Base-by-base conservation (phyloP, 306 rosid genomes). In the Potentilla sterilis region DNA sequence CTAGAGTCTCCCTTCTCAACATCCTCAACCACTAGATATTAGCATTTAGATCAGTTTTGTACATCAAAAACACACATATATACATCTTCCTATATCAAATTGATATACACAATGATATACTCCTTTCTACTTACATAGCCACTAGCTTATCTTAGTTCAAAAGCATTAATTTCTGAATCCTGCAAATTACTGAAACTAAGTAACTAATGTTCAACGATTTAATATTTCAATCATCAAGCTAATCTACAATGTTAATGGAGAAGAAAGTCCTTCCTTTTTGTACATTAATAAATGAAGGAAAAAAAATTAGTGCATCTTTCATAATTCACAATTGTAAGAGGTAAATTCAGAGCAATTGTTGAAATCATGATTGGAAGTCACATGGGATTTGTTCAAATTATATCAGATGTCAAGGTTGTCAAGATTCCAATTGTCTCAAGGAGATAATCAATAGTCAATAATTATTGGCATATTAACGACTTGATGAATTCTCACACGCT, bases 1-100 rank as follows among this genome's bases (percentile, higher is more conserved):
- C 64, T 28, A 83, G 87, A 77, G 87, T 80, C 18, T 73, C 79
- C 22, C 35, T 83, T 47, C 87, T 83, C 77, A 83, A 83, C 69
- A 75, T 83, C 59, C 73, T 72, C 73, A 76, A 48, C 82, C 28
- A 80, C 78, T 77, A 77, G 62, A 47, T 47, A 24, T 0, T 28
- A 46, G 10, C 16, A 10, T 28, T 0, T 19, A 16, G 58, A 57
- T 10, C 37, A 4, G 22, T 22, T 59, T 59, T 59, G 40, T 59
- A 55, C 62, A 59, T 59, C 6, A 59, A 55, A 8, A 55, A 21
- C 62, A 7, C 9, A 59, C 18, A 59, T 22, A 34, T 59, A 24
- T 59, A 59, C 8, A 59, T 24, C 65, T 59, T 28, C 2, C 18
- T 1, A 28, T 12, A 22, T 59, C 65, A 22, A 58, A 58, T 58